A percentile compares a stretch with the other conserved stretches of the same genome.
phyloP scores from a whole-genome alignment of 371 early-diverging fungal species.

The Circinella minor region DNA sequence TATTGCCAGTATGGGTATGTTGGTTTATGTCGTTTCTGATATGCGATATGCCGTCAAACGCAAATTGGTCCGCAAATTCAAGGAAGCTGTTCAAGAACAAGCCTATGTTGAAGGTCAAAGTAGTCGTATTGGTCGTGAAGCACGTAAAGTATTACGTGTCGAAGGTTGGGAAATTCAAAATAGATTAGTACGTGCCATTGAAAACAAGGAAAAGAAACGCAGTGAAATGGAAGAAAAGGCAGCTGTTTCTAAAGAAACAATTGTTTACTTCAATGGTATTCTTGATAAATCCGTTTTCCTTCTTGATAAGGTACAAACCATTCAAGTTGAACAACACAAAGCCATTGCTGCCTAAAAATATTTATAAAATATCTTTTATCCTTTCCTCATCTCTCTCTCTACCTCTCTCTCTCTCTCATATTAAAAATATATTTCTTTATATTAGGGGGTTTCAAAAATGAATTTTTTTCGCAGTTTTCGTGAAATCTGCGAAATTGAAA shows the following conservation, averaged over 20 bases:
- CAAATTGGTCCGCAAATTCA: slow-evolving; percentile 79
- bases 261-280: slow-evolving; percentile 68
- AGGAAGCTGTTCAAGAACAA: slow-evolving; percentile 66
- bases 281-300: slow-evolving; percentile 48
- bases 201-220: slow-evolving; percentile 73
- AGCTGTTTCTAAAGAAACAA: slow-evolving; percentile 66
- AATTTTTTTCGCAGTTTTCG: too few species aligned
- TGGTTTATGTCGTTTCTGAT: slow-evolving; percentile 83
- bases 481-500: too few species aligned
- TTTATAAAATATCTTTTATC: too few species aligned
- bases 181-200: slow-evolving; percentile 81
- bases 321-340: slow-evolving; percentile 28
- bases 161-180: slow-evolving; percentile 89
- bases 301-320: slow-evolving; percentile 44
- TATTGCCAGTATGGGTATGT: slow-evolving; percentile 71
- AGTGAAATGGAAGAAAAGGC: slow-evolving; percentile 62
- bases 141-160: slow-evolving; percentile 76
- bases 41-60: slow-evolving; percentile 83
- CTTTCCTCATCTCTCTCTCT: too few species aligned
- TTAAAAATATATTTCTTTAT: too few species aligned
- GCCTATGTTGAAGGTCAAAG: slow-evolving; percentile 74
- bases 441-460: too few species aligned
- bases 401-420: too few species aligned
- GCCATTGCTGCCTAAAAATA: slow-evolving; percentile 9
- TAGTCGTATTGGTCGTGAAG: slow-evolving; percentile 73